Conservation (phyloP, 1,284 basidiomycete species). For the Malassezia equina region DNA sequence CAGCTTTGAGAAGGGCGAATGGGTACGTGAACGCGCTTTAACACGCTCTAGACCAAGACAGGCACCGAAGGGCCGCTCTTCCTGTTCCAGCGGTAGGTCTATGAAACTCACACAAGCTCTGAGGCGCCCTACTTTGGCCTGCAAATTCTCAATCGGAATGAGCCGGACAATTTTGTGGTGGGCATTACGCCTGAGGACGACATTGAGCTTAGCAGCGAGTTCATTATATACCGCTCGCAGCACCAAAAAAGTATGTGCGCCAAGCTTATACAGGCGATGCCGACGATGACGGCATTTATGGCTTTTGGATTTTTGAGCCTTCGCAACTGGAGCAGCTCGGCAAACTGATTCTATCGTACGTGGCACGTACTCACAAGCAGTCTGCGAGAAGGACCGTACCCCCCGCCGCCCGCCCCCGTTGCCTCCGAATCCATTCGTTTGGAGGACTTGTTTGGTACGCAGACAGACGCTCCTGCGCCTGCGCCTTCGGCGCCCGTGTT, state of each 20-base stretch:
- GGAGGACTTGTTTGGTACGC: constrained; percentile 7
- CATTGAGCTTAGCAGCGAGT: constrained; percentile 55
- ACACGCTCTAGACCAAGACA: constrained; percentile 68
- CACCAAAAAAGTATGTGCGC: constrained; percentile 30
- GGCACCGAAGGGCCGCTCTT: constrained; percentile 81
- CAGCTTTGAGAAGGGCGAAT: constrained; percentile 39
- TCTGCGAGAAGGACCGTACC: constrained; percentile 22
- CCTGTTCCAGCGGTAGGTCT: constrained; percentile 64
- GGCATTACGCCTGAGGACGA: constrained; percentile 69
- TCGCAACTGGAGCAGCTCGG: constrained; percentile 62
- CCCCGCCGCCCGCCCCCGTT: constrained; percentile 9
- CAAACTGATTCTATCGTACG: constrained; percentile 39
- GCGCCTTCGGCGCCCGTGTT: constrained; percentile 16
- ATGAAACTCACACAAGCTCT: constrained; percentile 3
- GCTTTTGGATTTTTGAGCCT: constrained; percentile 68
- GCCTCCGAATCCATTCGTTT: constrained; percentile 8
- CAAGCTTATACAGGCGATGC: background rate
- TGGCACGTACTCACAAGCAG: constrained; percentile 3
- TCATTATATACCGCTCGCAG: constrained; percentile 67
- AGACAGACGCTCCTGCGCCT: constrained; percentile 14
- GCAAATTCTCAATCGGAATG: constrained; percentile 74
- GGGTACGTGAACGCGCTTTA: constrained; percentile 24
- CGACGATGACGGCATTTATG: constrained; percentile 53
- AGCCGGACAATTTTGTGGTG: constrained; percentile 70
- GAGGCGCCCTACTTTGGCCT: constrained; percentile 64